A percentile compares a stretch with the other conserved stretches of the same genome.
Conservation (phyloP, 1,284 basidiomycete species). For the Tausonia pullulans region DNA sequence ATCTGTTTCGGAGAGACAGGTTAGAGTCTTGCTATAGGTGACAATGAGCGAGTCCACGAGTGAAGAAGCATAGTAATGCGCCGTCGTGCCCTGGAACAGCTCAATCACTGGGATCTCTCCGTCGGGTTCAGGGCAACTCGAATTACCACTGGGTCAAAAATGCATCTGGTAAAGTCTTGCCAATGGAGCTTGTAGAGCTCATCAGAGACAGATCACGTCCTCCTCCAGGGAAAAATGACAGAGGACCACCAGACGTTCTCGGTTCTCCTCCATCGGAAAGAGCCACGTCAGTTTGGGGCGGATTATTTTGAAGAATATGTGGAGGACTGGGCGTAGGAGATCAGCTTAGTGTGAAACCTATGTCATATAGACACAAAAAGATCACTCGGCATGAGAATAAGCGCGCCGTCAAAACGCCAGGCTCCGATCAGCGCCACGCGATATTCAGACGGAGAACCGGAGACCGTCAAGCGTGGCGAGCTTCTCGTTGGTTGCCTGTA, state of each 20-base stretch:
- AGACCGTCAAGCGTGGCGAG: slow-evolving; percentile 63
- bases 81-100: too few species aligned
- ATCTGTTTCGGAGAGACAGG: too few species aligned
- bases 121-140: too few species aligned
- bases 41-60: too few species aligned
- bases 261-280: slow-evolving; percentile 74
- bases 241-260: slow-evolving; percentile 49
- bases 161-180: too few species aligned
- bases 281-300: slow-evolving; percentile 63
- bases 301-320: slow-evolving; percentile 66
- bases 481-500: slow-evolving; percentile 53
- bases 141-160: too few species aligned
- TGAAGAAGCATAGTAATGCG: too few species aligned
- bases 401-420: slow-evolving; percentile 65
- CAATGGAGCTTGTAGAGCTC: too few species aligned
- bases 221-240: background rate
- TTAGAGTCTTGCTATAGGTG: too few species aligned
- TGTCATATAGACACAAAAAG: background rate
- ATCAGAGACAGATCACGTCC: too few species aligned
- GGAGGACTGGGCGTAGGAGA: slow-evolving; percentile 42
- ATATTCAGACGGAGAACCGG: slow-evolving; percentile 68
- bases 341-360: background rate
- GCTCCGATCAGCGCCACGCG: slow-evolving; percentile 73
- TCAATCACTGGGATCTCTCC: too few species aligned
- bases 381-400: slow-evolving; percentile 62